These are phyloP conservation scores for Lepidium aucheri DNA, from an alignment of 345 rosid species.

Conservation along the genomic window DNA sequence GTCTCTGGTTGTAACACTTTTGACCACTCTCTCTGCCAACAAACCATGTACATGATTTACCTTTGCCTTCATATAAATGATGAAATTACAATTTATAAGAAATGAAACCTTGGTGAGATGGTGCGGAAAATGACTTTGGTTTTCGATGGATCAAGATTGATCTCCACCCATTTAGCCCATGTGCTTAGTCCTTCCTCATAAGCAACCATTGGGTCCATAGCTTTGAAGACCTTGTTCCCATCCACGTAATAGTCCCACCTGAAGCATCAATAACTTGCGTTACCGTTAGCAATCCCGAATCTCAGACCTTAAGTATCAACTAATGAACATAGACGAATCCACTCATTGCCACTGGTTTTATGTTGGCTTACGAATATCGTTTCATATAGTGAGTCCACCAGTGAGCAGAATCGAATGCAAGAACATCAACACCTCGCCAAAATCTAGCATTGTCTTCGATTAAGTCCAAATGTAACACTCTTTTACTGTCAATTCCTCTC, in stretches of 20 bases:
- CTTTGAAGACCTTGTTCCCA: conserved; percentile 32
- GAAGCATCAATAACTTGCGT: conserved; percentile 14
- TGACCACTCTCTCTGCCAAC: conserved; percentile 66
- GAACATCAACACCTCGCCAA: conserved; percentile 77
- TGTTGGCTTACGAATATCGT: conserved; percentile 21
- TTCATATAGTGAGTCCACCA: conserved; percentile 97
- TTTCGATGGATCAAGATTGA: conserved; percentile 52
- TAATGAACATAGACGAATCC: not conserved
- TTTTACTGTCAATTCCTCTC: conserved; percentile 44
- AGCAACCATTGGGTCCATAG: conserved; percentile 77
- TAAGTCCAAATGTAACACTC: conserved; percentile 73
- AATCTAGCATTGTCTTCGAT: conserved; percentile 89
- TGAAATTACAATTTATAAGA: not conserved
- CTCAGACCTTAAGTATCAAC: not conserved
- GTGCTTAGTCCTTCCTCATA: conserved; percentile 57
- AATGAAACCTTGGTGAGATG: conserved; percentile 48
- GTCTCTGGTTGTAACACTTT: conserved; percentile 77
- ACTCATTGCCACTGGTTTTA: not conserved
- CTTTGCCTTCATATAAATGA: not conserved
- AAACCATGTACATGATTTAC: not conserved
- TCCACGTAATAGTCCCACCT: conserved; percentile 80
- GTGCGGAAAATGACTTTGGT: conserved; percentile 70
- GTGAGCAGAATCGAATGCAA: conserved; percentile 93
- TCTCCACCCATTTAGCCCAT: conserved; percentile 86
- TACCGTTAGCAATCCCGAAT: too few species aligned